Evolutionary conservation across 2,329 filamentous ascomycete genomes (phyloP).

Genomic region (Aspergillus candidus): DNA sequence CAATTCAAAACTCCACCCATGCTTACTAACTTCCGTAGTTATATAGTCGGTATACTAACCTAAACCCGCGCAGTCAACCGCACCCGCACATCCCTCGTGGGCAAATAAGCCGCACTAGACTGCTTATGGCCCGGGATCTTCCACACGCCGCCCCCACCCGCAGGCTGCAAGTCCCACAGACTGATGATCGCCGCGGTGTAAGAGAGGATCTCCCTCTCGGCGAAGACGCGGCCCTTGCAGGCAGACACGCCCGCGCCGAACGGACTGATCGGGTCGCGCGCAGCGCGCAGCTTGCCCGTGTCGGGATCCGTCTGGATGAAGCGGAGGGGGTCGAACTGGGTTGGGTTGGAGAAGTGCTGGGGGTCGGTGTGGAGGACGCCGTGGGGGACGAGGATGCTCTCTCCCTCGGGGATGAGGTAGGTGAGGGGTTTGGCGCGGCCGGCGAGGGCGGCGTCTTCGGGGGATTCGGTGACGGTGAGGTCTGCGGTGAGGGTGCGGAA

Average conservation of each 20-base stretch:
- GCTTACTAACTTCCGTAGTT: too few species aligned
- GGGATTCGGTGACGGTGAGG: conserved; percentile 35
- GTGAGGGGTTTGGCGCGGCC: conserved; percentile 25
- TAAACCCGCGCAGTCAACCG: conserved; percentile 43
- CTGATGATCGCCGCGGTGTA: conserved; percentile 49
- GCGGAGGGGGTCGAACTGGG: conserved; percentile 39
- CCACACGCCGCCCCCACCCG: conserved; percentile 39
- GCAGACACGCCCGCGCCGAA: conserved; percentile 46
- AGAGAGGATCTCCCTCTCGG: conserved; percentile 45
- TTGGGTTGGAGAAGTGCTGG: conserved; percentile 36
- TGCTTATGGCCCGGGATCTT: conserved; percentile 46
- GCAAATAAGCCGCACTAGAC: conserved; percentile 47
- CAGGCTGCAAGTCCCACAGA: conserved; percentile 52
- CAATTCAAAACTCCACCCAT: too few species aligned
- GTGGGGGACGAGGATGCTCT: conserved; percentile 41
- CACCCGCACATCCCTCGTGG: conserved; percentile 49
- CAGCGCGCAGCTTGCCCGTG: conserved; percentile 30
- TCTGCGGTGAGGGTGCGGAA: conserved; percentile 37
- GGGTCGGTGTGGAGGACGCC: conserved; percentile 41
- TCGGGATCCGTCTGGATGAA: conserved; percentile 41
- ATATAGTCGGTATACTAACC: not conserved
- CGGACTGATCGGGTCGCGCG: conserved; percentile 40
- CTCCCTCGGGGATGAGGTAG: conserved; percentile 39
- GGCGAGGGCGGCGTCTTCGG: conserved; percentile 31
- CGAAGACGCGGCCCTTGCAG: conserved; percentile 48